Conservation (phyloP, 371 early-diverging fungal genomes). For the Aphelidium insulamus region DNA sequence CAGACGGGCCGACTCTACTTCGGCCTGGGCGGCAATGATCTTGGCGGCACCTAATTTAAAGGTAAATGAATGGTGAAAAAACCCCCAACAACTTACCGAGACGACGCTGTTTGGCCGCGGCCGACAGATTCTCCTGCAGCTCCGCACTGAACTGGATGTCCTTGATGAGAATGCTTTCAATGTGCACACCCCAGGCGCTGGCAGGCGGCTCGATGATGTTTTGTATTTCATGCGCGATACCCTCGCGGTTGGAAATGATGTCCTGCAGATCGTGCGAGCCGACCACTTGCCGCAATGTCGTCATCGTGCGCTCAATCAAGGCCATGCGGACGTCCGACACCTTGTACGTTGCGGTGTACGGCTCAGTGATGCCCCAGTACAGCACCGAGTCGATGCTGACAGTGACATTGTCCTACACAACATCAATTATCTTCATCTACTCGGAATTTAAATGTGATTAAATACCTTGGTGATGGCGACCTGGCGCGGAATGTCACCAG, state of each 20-base stretch:
- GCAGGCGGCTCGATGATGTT: slow-evolving; percentile 52
- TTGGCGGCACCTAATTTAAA: no score
- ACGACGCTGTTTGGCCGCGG: slow-evolving; percentile 76
- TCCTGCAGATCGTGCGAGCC: slow-evolving; percentile 32
- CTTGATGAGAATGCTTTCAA: slow-evolving; percentile 65
- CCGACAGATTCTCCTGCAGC: slow-evolving; percentile 54
- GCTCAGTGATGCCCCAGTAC: slow-evolving; percentile 63
- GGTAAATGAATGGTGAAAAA: no score
- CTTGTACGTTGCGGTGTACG: slow-evolving; percentile 49
- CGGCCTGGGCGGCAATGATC: slow-evolving; percentile 72
- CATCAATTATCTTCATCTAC: neutral
- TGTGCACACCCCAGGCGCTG: slow-evolving; percentile 43
- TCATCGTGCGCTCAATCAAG: slow-evolving; percentile 43
- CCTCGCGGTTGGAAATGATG: slow-evolving; percentile 64
- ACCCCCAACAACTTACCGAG: slow-evolving; percentile 71
- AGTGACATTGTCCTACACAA: slow-evolving; percentile 42
- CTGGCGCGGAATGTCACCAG: slow-evolving; percentile 45
- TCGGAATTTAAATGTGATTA: slow-evolving; percentile 1
- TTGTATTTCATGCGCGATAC: slow-evolving; percentile 56
- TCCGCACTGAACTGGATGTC: slow-evolving; percentile 53
- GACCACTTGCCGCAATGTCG: slow-evolving; percentile 18
- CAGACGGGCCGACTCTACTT: slow-evolving; percentile 65
- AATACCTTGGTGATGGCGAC: slow-evolving; percentile 50
- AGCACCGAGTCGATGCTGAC: slow-evolving; percentile 61
- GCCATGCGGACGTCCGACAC: slow-evolving; percentile 49